Base-by-base conservation (phyloP, 1,284 basidiomycete genomes). In the Microbotryum lychnidis-dioicae region DNA sequence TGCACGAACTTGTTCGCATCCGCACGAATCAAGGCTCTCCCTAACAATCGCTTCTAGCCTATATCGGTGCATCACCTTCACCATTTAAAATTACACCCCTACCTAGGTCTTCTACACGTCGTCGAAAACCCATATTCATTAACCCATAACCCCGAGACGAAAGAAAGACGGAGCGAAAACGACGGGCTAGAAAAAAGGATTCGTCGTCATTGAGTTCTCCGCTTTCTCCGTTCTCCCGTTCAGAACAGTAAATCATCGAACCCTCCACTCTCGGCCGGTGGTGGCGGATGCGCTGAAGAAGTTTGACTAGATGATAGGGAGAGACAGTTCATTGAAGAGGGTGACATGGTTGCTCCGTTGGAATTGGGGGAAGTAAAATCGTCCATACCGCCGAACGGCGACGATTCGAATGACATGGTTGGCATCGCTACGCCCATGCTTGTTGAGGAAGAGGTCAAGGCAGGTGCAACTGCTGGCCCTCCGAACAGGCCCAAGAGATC, bases 401-500 rank as follows among this genome's bases (percentile, higher is more conserved):
- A 37, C 54, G 7, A 37, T 7, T 29, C 27, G 27, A 12, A n/a
- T 42, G 29, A 44, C 37, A 50, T 27, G 45, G 25, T 46, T 25
- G 25, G 20, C 29, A 9, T 48, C 8, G 49, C 12, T 2, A 49
- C 31, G 6, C 31, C 27, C 3, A 50, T 1, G 21, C 45, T 16
- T 12, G 51, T 16, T 16, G 46, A 49, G n/a, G 57, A 48, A 33
- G 42, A 59, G 45, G 53, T 46, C 42, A 42, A 29, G 6, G 10
- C 49, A 33, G 12, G 53, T 29, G 53, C 8, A 20, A 6, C 20
- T 33, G 21, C 56, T 5, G 18, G 56, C 21, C 47, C 58, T 21
- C 62, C 70, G 42, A 72, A 72, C n/a, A 72, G 55, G 1, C 71
- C 71, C 42, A 72, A 50, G 29, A 72, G 60, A 50, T 72, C 65